A percentile compares a stretch with the other conserved stretches of the same genome.
These are phyloP conservation scores for Neurospora sp. DNA, from an alignment of 2,329 filamentous ascomycete species.

Conservation along the genomic window DNA sequence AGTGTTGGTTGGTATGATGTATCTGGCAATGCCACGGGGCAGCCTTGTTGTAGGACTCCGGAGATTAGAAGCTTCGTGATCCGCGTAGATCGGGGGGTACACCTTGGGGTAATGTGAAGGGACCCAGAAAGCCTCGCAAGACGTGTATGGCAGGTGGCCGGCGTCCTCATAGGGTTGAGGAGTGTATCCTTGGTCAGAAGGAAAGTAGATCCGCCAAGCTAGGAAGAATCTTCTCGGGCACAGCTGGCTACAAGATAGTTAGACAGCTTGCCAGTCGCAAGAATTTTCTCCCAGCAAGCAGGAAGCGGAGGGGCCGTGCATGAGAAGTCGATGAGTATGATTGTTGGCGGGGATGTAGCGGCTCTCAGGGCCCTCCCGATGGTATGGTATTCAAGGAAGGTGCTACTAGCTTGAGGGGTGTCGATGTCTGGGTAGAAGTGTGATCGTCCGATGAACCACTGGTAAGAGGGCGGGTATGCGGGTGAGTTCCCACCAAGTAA, in stretches of 20 bases:
- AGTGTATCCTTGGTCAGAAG: neutral
- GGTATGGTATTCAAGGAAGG: conserved; percentile 7
- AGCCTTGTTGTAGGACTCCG: neutral
- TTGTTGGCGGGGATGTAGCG: conserved; percentile 4
- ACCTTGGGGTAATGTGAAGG: neutral
- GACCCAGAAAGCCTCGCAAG: neutral
- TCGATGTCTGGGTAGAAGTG: conserved; percentile 8
- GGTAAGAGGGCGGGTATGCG: conserved; percentile 14
- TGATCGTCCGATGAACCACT: conserved; percentile 11
- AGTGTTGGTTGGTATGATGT: neutral
- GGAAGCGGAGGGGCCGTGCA: neutral
- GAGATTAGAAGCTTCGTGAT: neutral
- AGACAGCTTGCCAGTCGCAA: neutral
- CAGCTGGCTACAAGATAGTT: neutral
- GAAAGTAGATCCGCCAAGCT: neutral
- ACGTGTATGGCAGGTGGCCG: neutral
- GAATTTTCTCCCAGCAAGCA: neutral
- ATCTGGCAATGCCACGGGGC: neutral
- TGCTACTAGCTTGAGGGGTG: conserved; percentile 10
- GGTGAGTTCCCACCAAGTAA: conserved; percentile 16
- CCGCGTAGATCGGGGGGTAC: neutral
- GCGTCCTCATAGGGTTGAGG: neutral
- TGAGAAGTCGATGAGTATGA: neutral
- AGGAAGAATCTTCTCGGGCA: neutral
- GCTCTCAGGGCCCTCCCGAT: conserved; percentile 3